Evolutionary conservation across 495 filamentous ascomycete species (phyloP), one percentile per base, ranked within the genome.

Genomic region (Neurospora africana): DNA sequence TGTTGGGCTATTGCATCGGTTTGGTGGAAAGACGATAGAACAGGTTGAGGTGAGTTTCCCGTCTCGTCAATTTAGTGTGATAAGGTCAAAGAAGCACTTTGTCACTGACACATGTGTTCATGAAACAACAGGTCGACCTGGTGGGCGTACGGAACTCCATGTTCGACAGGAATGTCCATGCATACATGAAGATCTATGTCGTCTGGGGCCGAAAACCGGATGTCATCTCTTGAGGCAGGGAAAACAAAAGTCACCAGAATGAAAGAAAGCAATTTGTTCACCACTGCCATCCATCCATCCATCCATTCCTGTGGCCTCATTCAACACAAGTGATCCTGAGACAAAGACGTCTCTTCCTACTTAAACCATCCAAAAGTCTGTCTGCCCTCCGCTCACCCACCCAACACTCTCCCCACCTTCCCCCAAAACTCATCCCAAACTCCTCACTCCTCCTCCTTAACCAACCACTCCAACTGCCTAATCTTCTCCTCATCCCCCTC

Each of bases 91-190:
- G 21, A 21, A 27, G 21, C 9, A 15, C n/a, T 35, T 9, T 65
- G 15, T 19, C 27, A 27, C 53, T 65, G 70, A 10, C 30, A 23
- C 15, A 1, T 15, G 21, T 23, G 21, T 23, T 58, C 17, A 38
- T 19, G 9, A 36, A 58, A 15, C 30, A 7, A 58, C 61, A 90
- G 80, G 86, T 89, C 33, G 88, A 86, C 19, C 81, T 91, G 15
- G 87, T 90, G 38, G 82, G 86, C 68, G 87, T 90, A 7, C 81
- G 89, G 44, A 86, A 85, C 68, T 81, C 83, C 67, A 81, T 91
- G 23, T 83, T 85, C 30, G 82, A 90, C 76, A 78, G 80, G 21
- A 80, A 78, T 58, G 80, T 90, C 6, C 89, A 90, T 75, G 81
- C 84, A 8, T 90, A 89, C 72, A 79, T 84, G 72, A 82, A 85